Conservation (phyloP, 1,139 yeast genomes). For the Saccharomycopsis phalli region DNA sequence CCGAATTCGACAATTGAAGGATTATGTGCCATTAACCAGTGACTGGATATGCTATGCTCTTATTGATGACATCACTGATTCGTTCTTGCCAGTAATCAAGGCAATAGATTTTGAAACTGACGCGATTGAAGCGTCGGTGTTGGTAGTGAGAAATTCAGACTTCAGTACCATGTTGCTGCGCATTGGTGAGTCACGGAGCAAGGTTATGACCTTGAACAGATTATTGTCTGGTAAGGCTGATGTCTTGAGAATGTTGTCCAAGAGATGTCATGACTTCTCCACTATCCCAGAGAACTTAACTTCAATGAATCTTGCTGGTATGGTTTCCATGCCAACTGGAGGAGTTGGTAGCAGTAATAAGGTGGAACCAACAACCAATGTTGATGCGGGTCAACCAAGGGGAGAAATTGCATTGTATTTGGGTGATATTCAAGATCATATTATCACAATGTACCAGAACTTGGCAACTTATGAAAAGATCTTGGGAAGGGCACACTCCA, state of each 20-base stretch:
- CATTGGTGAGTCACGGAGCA: constrained; percentile 83
- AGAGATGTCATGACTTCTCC: constrained; percentile 72
- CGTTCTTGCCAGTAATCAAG: constrained; percentile 84
- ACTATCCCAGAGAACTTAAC: background rate
- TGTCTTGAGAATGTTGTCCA: constrained; percentile 94
- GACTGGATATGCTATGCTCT: constrained; percentile 94
- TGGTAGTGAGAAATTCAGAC: constrained; percentile 52
- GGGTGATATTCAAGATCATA: constrained; percentile 95
- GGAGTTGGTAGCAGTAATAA: background rate
- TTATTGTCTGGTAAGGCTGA: constrained; percentile 91
- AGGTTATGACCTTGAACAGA: constrained; percentile 88
- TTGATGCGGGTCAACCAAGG: constrained; percentile 45
- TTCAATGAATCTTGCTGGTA: background rate
- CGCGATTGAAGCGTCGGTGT: constrained; percentile 80
- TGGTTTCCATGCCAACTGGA: background rate
- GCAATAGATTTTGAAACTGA: constrained; percentile 87
- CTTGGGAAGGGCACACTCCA: constrained; percentile 83
- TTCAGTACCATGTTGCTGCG: constrained; percentile 65
- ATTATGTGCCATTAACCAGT: constrained; percentile 77
- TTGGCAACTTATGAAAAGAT: constrained; percentile 85
- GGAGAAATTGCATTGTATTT: constrained; percentile 78
- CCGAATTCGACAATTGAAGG: constrained; percentile 84
- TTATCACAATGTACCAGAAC: constrained; percentile 90
- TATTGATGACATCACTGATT: constrained; percentile 90
- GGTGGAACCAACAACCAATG: background rate